Evolutionary conservation across 371 early-diverging fungal species (phyloP).

Genomic region (Capniomyces stellatus): DNA sequence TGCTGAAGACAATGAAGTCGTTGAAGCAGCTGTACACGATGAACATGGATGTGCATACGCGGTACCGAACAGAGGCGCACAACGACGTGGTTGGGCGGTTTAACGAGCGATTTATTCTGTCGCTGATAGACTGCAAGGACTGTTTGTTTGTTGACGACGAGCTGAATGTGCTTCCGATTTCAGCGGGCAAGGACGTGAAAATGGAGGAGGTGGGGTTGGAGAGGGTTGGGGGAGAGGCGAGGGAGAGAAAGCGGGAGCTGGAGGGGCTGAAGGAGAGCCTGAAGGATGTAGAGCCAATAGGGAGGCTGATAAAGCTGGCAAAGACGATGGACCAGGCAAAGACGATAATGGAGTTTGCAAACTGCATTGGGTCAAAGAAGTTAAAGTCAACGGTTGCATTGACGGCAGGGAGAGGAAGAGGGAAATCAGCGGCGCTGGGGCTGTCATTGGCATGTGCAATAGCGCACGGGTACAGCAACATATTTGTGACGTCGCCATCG

Average conservation of each 20-base stretch:
- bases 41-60: conserved; percentile 93
- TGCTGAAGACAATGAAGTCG: conserved; percentile 84
- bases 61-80: conserved; percentile 86
- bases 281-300: conserved; percentile 74
- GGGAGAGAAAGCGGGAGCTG: conserved; percentile 55
- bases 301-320: conserved; percentile 55
- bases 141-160: conserved; percentile 94
- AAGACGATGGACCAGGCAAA: conserved; percentile 91
- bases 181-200: conserved; percentile 78
- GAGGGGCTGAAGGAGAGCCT: conserved; percentile 61
- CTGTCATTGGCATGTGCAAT: conserved; percentile 92
- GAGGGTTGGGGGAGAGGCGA: conserved; percentile 32
- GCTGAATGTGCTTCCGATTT: conserved; percentile 87
- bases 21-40: conserved; percentile 92
- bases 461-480: conserved; percentile 95
- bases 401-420: conserved; percentile 97
- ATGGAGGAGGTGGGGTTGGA: too few relatives aligned
- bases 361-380: conserved; percentile 84
- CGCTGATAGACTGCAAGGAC: conserved; percentile 73
- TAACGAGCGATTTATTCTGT: conserved; percentile 94
- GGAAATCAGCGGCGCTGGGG: conserved; percentile 98
- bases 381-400: conserved; percentile 80
- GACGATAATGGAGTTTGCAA: conserved; percentile 84
- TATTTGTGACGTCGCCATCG: conserved; percentile 95
- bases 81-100: conserved; percentile 89